Base-by-base conservation (phyloP, 768 basidiomycete species). In the Lactarius vividus region DNA sequence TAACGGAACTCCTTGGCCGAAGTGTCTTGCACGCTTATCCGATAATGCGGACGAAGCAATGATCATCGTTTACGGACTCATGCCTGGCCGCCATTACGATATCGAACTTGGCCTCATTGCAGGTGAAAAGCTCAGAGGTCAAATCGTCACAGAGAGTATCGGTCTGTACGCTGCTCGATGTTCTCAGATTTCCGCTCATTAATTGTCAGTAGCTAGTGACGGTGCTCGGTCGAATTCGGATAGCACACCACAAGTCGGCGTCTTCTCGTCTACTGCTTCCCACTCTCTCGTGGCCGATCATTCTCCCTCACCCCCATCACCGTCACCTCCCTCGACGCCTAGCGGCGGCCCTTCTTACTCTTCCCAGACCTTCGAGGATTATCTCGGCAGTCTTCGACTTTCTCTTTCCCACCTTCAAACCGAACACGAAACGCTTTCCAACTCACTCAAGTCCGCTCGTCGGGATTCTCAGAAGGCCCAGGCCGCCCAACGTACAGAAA, bases 11-110 rank as follows among this genome's bases (percentile, higher is more conserved):
- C 84, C 84, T 4, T 94, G 92, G 92, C 85, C 88, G 72, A 81
- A 87, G 59, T 89, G 92, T 28, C 84, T 92, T 72, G 85, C 92
- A 63, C 85, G 88, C 61, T 85, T 92, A 67, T 88, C 91, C 73
- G 92, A 94, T 53, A 84, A 85, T 61, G 82, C 83, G 0, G 94
- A 96, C 70, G 91, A 96, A 72, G 95, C 93, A 0, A 85, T 96
- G 63, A 92, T 97, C 60, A 91, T 96, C 65, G 85, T 98, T 31
- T 95, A 94, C 65, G 93, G 92, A 1, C 81, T 98, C 55, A 84
- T 91, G 79, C 94, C 94, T 4, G 91, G 91, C 2, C 83, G 91
- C 63, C 91, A 92, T 73, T 97, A 97, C 71, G 94, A 97, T 72
- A 87, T 97, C 59, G 91, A 94, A 72, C 79, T 97, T 13, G 88